A percentile compares a stretch with the other conserved stretches of the same genome.
These are phyloP conservation scores for Penicillium chermesinum DNA, from an alignment of 495 filamentous ascomycete species.

Conservation along the genomic window DNA sequence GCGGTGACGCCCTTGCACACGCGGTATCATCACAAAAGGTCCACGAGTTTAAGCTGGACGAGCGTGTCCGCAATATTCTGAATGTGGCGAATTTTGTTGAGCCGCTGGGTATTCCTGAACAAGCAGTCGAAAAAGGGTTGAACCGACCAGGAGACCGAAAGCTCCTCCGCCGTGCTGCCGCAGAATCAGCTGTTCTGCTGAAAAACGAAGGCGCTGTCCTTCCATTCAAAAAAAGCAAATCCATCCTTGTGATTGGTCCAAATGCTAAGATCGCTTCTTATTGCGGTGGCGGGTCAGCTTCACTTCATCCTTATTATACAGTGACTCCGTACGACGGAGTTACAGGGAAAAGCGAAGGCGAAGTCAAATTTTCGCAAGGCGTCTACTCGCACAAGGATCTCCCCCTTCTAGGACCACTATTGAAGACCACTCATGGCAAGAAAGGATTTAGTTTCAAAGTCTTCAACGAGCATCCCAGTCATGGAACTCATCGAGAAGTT, in stretches of 20 bases:
- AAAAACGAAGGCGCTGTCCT: constrained; percentile 67
- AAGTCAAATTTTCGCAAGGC: constrained; percentile 45
- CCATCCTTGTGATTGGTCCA: constrained; percentile 73
- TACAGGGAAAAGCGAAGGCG: constrained; percentile 45
- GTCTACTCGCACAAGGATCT: constrained; percentile 58
- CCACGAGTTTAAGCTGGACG: constrained; percentile 52
- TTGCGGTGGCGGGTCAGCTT: constrained; percentile 77
- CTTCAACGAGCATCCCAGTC: constrained; percentile 50
- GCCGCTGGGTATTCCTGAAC: constrained; percentile 55
- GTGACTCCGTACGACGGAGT: constrained; percentile 65
- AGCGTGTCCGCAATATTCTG: constrained; percentile 57
- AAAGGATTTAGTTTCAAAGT: constrained; percentile 55
- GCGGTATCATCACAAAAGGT: constrained; percentile 57
- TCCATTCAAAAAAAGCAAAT: constrained; percentile 57
- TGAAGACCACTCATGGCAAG: constrained; percentile 46
- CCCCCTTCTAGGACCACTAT: constrained; percentile 46
- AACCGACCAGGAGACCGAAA: constrained; percentile 60
- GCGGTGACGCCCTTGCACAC: constrained; percentile 55
- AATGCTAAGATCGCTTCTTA: constrained; percentile 73
- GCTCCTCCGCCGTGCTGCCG: constrained; percentile 61
- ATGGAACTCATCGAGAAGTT: constrained; percentile 36
- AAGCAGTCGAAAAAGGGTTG: constrained; percentile 56
- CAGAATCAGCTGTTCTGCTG: constrained; percentile 70
- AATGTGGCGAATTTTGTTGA: constrained; percentile 60
- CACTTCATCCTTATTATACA: constrained; percentile 73